Base-by-base conservation (phyloP, 164 flowering plant genomes). In the Magnolia officinalis region DNA sequence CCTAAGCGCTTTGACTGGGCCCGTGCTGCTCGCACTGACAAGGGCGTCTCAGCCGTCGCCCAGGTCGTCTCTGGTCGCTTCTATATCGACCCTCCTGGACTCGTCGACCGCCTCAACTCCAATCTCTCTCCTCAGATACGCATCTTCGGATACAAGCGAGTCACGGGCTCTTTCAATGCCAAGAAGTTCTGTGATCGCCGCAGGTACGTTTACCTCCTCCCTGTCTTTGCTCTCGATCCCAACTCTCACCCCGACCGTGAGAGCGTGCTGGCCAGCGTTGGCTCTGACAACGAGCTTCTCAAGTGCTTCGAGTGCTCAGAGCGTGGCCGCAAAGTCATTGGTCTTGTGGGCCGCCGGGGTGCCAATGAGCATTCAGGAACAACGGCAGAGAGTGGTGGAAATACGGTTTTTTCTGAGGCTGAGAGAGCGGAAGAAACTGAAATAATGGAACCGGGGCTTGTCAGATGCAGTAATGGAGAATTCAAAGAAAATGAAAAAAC, bases 41-140 rank as follows among this genome's bases (percentile, higher is more conserved):
- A 96, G 83, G 98, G 99, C n/a, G 99, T 96, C 13, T 90, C 94
- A 77, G 98, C 98, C 50, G 94, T 91, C 1, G 97, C 98, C 45
- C 97, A 94, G 81, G 98, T 96, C 1, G 97, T 92, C 55, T 94
- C 99, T 9, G 99, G 99, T 51, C 77, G 91, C 7, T 94, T 96
- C 82, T 92, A 83, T 81, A 73, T 96, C 69, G 98, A 96, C 74
- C 97, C 98, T 5, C 94, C 95, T 0, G 98, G 97, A 0, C 76
- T 94, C 45, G 84, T 94, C 52, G 90, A 87, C 14, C 88, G 99
- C 50, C 83, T 96, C 59, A 90, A 94, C 71, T 77, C 90, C 8
- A 74, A 78, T 70, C 89, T 96, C 19, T 78, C 90, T 6, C 70
- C 80, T 16, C 98, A 92, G 84, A 85, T 96, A 55, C 83, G 97